Conservation (phyloP, 1,284 basidiomycete genomes). For the Salmacisia buchloeana region DNA sequence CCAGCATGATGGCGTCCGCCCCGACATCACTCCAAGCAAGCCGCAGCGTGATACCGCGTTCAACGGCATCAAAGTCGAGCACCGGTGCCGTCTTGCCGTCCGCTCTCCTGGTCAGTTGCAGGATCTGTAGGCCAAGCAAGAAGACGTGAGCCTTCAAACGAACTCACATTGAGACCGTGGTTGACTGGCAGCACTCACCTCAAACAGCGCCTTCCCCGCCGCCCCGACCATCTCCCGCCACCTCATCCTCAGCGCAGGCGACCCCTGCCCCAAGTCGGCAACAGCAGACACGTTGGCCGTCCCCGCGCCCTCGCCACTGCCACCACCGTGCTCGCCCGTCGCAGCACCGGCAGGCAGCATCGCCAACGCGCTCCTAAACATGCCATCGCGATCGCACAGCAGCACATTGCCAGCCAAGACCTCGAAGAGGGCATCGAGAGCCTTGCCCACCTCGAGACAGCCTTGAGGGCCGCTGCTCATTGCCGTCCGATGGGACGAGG, state of each 20-base stretch:
- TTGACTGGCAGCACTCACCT: background rate
- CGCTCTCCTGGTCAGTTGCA: background rate
- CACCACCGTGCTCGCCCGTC: background rate
- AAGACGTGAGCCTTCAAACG: background rate
- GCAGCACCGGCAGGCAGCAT: background rate
- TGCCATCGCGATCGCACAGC: background rate
- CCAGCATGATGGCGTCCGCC: background rate
- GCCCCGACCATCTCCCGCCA: slow-evolving; percentile 1
- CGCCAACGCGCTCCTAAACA: background rate
- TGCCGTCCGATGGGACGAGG: background rate
- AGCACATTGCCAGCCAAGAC: slow-evolving; percentile 3
- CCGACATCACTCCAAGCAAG: slow-evolving; percentile 1
- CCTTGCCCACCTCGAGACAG: background rate
- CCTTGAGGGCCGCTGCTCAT: background rate
- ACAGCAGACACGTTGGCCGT: background rate
- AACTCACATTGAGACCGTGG: too few species aligned
- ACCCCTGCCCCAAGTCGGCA: background rate
- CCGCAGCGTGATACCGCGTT: background rate
- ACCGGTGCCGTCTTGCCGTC: background rate
- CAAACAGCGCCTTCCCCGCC: background rate
- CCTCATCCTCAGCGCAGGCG: background rate
- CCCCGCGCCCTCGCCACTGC: background rate
- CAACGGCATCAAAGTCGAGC: background rate
- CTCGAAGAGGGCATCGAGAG: slow-evolving; percentile 3
- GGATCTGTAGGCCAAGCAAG: background rate